phyloP scores from a whole-genome alignment of 2,329 filamentous ascomycete species.

The Paraconiothyrium sp. region DNA sequence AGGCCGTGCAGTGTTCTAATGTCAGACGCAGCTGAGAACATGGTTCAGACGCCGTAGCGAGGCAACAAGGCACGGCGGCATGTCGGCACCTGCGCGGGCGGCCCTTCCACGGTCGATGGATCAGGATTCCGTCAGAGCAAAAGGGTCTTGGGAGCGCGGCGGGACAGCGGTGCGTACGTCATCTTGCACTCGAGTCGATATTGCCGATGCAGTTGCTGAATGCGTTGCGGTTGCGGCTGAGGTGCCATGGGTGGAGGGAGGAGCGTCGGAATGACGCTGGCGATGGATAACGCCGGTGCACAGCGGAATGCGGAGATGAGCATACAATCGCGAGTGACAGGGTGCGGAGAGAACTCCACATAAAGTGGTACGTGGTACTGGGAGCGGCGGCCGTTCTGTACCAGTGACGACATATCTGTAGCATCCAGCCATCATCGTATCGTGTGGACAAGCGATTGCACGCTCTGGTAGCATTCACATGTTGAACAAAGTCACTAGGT shows the following conservation, averaged over 20 bases:
- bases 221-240: background rate
- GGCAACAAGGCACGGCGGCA: background rate
- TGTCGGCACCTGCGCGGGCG: background rate
- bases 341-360: slow-evolving; percentile 3
- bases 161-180: background rate
- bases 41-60: background rate
- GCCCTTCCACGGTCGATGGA: background rate
- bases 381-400: background rate
- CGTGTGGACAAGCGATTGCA: background rate
- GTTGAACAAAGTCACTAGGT: background rate
- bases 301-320: background rate
- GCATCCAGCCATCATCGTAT: background rate
- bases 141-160: background rate
- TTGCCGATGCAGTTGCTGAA: background rate
- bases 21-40: background rate
- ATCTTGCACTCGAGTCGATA: background rate
- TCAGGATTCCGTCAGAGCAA: background rate
- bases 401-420: background rate
- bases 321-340: background rate
- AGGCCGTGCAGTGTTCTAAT: background rate
- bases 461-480: too few species aligned
- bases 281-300: background rate
- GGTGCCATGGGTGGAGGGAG: background rate
- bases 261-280: background rate
- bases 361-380: background rate